A percentile compares a stretch with the other conserved stretches of the same genome.
These are phyloP conservation scores for Fusarium longipes DNA, from an alignment of 2,329 filamentous ascomycete species.

Conservation along the genomic window DNA sequence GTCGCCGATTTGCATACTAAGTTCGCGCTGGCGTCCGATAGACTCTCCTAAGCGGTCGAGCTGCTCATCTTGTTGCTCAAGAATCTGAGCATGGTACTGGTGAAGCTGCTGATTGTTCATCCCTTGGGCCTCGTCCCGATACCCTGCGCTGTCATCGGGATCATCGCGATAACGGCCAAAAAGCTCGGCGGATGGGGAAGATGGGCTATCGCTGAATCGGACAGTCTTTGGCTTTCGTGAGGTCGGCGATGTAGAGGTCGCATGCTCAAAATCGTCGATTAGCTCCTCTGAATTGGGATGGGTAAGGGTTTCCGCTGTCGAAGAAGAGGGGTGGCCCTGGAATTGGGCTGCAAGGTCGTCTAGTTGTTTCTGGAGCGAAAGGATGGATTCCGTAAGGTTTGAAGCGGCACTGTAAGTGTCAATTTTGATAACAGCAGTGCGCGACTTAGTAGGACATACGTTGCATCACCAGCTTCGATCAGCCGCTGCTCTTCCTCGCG, in stretches of 20 bases:
- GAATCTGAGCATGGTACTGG: constrained; percentile 80
- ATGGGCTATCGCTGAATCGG: constrained; percentile 79
- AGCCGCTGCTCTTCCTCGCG: constrained; percentile 72
- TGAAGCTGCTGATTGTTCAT: constrained; percentile 89
- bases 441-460: constrained; percentile 56
- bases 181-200: constrained; percentile 55
- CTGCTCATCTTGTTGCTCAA: constrained; percentile 92
- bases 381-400: constrained; percentile 71
- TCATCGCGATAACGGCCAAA: constrained; percentile 77
- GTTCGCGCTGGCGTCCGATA: constrained; percentile 88
- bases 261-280: constrained; percentile 72
- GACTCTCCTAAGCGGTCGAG: constrained; percentile 88
- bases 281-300: constrained; percentile 74
- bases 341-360: constrained; percentile 84
- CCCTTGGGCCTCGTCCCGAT: constrained; percentile 67
- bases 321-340: constrained; percentile 69
- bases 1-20: constrained; percentile 95
- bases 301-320: constrained; percentile 63
- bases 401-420: constrained; percentile 55
- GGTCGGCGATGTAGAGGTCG: constrained; percentile 57
- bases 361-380: constrained; percentile 77
- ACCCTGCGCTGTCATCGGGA: constrained; percentile 66
- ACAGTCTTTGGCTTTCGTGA: constrained; percentile 74
- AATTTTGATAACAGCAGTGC: not conserved
- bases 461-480: constrained; percentile 71